Conservation (phyloP, 345 rosid species). For the Brassica carinata region DNA sequence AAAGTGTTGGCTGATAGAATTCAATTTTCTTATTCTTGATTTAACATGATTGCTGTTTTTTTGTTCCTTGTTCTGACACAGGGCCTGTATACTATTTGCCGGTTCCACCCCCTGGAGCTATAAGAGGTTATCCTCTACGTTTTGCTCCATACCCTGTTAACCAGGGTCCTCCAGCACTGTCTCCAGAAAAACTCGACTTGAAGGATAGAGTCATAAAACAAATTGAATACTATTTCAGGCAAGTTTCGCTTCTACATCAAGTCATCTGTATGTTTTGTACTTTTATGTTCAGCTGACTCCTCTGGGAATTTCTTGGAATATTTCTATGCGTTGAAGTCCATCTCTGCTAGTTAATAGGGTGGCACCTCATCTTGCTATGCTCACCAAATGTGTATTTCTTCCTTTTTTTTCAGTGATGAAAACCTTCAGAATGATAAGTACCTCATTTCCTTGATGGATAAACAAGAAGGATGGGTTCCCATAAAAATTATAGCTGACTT, state of each 20-base stretch:
- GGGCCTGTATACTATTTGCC: constrained; percentile 77
- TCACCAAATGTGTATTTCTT: constrained; percentile 1
- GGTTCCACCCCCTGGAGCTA: constrained; percentile 62
- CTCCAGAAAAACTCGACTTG: constrained; percentile 57
- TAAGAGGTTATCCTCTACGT: constrained; percentile 73
- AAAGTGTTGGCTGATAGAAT: not conserved
- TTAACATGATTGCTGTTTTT: not conserved
- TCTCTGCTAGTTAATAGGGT: not conserved
- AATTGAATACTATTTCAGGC: constrained; percentile 97
- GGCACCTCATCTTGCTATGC: constrained; percentile 4
- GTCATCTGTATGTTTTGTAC: not conserved
- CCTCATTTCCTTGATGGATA: constrained; percentile 84
- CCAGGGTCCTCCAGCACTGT: constrained; percentile 49
- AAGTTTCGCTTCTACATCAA: constrained; percentile 24
- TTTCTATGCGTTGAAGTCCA: constrained; percentile 5
- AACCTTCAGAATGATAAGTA: constrained; percentile 73
- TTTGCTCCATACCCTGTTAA: constrained; percentile 60
- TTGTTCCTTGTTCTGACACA: constrained; percentile 35
- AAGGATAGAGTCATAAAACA: constrained; percentile 64
- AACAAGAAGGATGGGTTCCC: constrained; percentile 93
- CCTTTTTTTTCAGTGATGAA: constrained; percentile 66
- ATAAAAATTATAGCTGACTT: constrained; percentile 70
- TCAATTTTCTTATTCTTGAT: not conserved
- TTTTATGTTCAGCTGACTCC: not conserved
- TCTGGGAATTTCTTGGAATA: constrained; percentile 3